Percentiles rank a stretch among this genome's conserved stretches.
Conservation (phyloP, 2,329 filamentous ascomycete genomes). For the Epichloe brachyelytri region DNA sequence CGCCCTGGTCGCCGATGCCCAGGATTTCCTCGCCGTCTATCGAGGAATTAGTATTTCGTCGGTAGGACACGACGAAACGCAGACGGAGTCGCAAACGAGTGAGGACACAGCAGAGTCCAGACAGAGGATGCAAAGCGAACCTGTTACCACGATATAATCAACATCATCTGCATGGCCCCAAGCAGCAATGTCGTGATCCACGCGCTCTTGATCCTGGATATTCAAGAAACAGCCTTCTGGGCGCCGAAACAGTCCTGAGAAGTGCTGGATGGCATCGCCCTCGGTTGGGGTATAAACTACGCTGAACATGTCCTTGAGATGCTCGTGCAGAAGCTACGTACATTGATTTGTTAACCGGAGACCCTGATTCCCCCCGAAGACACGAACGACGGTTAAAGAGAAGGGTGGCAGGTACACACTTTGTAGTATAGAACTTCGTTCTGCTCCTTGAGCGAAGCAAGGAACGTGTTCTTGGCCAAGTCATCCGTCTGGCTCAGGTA, state of each 20-base stretch:
- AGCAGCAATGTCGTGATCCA: conserved; percentile 52
- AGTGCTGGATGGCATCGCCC: conserved; percentile 77
- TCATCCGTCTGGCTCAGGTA: conserved; percentile 50
- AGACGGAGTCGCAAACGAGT: background rate
- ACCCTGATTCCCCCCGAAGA: too few relatives aligned
- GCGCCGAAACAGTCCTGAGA: conserved; percentile 61
- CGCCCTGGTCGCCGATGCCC: conserved; percentile 80
- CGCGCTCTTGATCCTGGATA: conserved; percentile 52
- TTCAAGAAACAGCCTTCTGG: conserved; percentile 75
- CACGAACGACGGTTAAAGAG: too few relatives aligned
- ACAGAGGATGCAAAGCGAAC: conserved; percentile 21
- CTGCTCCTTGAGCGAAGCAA: conserved; percentile 74
- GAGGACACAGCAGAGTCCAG: background rate
- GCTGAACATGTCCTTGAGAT: conserved; percentile 78
- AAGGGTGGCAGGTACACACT: conserved; percentile 25
- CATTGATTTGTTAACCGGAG: background rate
- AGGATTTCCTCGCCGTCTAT: conserved; percentile 57
- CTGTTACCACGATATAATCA: conserved; percentile 79
- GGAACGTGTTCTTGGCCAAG: conserved; percentile 75
- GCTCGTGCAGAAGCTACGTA: conserved; percentile 53
- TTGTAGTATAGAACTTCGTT: conserved; percentile 74
- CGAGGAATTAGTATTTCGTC: background rate
- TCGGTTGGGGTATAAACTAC: conserved; percentile 89
- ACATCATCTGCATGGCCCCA: conserved; percentile 63
- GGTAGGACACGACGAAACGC: background rate